These are phyloP conservation scores for Cicer arietinum DNA, from an alignment of 306 rosid species.

Conservation along the genomic window DNA sequence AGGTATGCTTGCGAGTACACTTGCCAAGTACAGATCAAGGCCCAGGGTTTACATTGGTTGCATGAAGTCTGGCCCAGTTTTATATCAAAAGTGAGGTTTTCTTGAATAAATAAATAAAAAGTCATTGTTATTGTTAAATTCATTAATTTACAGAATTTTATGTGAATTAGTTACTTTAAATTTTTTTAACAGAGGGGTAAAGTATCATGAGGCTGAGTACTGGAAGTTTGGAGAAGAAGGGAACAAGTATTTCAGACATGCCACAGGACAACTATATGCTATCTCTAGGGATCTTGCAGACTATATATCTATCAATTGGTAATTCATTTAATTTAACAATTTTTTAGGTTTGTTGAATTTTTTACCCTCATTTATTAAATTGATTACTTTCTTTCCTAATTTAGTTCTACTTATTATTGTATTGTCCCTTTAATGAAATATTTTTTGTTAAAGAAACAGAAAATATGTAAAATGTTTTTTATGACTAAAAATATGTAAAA, in stretches of 20 bases:
- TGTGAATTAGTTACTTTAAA: not conserved
- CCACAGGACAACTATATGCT: constrained; percentile 95
- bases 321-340: not conserved
- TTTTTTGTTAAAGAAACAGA: too few relatives aligned
- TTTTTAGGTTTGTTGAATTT: too few relatives aligned
- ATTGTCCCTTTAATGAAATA: too few relatives aligned
- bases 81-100: constrained; percentile 69
- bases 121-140: not conserved
- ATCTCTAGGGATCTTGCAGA: constrained; percentile 87
- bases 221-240: constrained; percentile 98
- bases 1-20: constrained; percentile 63
- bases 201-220: constrained; percentile 87
- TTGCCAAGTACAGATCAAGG: constrained; percentile 63
- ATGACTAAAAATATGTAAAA: too few relatives aligned
- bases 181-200: constrained; percentile 61
- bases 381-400: too few relatives aligned
- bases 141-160: not conserved
- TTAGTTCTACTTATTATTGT: too few relatives aligned
- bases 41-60: constrained; percentile 89
- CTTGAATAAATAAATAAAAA: not conserved
- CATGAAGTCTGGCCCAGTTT: constrained; percentile 99
- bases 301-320: constrained; percentile 77
- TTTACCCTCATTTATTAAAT: too few relatives aligned
- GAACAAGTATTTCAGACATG: constrained; percentile 91
- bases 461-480: too few relatives aligned